A percentile compares a stretch with the other conserved stretches of the same genome.
Evolutionary conservation across 371 early-diverging fungal species (phyloP).

Genomic region (Syncephalastrum contaminatum): DNA sequence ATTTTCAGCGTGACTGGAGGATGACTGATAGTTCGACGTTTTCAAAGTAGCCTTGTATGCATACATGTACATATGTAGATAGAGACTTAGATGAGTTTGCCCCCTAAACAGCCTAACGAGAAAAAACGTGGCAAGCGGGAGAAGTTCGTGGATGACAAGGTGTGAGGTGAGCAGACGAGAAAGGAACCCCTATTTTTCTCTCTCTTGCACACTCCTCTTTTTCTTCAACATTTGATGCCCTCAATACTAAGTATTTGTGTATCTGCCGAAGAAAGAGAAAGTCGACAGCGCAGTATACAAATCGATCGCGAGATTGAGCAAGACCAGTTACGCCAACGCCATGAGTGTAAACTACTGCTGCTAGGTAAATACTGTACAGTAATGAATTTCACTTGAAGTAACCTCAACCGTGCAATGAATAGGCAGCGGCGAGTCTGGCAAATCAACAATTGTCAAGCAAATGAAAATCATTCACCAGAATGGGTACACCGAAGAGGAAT

Average conservation of each 20-base stretch:
- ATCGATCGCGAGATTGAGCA: slow-evolving; percentile 59
- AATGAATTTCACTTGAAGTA: neutral
- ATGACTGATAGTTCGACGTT: too few species aligned
- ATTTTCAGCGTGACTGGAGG: too few species aligned
- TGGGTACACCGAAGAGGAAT: slow-evolving; percentile 77
- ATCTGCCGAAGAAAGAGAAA: slow-evolving; percentile 55
- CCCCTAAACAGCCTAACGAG: too few species aligned
- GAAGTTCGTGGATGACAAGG: too few species aligned
- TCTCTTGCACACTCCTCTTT: too few species aligned
- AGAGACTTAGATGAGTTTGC: too few species aligned
- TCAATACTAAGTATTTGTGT: slow-evolving; percentile 51
- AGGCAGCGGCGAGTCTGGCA: slow-evolving; percentile 84
- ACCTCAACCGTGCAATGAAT: neutral
- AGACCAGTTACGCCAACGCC: slow-evolving; percentile 49
- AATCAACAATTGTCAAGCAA: slow-evolving; percentile 84
- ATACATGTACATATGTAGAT: too few species aligned
- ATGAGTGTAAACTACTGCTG: slow-evolving; percentile 64
- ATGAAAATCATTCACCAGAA: slow-evolving; percentile 87
- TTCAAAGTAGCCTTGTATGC: too few species aligned
- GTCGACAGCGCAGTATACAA: slow-evolving; percentile 45
- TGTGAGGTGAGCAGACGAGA: too few species aligned
- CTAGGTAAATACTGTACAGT: slow-evolving; percentile 42
- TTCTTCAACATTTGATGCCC: slow-evolving; percentile 3
- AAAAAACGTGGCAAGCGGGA: too few species aligned
- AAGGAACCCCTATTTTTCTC: too few species aligned